phyloP scores from a whole-genome alignment of 805 yeast species.

The Hanseniaspora occidentalis region DNA sequence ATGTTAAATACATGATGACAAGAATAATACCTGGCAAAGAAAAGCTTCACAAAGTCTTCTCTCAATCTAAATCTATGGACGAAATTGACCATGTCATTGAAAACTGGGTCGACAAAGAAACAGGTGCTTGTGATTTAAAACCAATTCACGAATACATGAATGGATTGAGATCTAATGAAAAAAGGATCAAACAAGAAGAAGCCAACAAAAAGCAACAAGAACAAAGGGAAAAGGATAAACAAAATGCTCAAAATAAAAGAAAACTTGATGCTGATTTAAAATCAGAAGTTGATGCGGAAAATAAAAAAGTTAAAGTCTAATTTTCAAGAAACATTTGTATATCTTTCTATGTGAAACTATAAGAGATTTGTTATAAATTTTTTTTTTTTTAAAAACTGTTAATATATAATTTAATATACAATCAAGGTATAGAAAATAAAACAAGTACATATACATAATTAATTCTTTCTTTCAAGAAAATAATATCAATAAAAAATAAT shows the following conservation, averaged over 20 bases:
- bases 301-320: slow-evolving; percentile 4
- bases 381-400: not conserved
- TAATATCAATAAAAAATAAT: too few species aligned
- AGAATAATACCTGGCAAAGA: slow-evolving; percentile 73
- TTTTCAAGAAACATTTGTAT: not conserved
- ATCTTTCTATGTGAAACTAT: not conserved
- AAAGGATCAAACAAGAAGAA: slow-evolving; percentile 1
- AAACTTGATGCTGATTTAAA: not conserved
- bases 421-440: not conserved
- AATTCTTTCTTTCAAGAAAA: too few species aligned
- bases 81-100: slow-evolving; percentile 26
- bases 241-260: slow-evolving; percentile 2
- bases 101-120: slow-evolving; percentile 10
- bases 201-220: slow-evolving; percentile 1
- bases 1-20: slow-evolving; percentile 69
- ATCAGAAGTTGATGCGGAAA: not conserved
- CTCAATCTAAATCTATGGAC: slow-evolving; percentile 41
- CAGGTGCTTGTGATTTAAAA: slow-evolving; percentile 11
- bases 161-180: slow-evolving; percentile 10
- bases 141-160: slow-evolving; percentile 12
- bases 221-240: slow-evolving; percentile 4
- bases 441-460: too few species aligned
- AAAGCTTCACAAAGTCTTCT: slow-evolving; percentile 41
- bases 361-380: not conserved
- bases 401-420: not conserved